Percentiles rank a stretch among this genome's conserved stretches.
phyloP scores from a whole-genome alignment of 164 flowering plant species.

The Berberis thunbergii region DNA sequence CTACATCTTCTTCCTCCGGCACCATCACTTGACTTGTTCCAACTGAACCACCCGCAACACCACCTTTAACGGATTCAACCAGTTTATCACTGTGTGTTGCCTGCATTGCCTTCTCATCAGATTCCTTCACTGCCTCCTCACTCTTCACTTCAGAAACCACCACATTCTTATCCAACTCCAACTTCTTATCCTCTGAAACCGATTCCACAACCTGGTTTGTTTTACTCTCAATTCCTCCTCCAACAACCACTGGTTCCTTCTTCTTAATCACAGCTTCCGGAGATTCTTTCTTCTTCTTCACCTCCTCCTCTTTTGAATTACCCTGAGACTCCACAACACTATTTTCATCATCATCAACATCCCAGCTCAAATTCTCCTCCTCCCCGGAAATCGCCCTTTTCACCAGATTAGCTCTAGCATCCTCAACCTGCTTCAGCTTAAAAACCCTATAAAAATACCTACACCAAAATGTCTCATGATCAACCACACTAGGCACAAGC shows the following conservation, averaged over 20 bases:
- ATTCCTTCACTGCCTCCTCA: conserved; percentile 14
- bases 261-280: not conserved
- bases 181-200: not conserved
- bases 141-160: conserved; percentile 8
- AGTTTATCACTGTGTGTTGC: conserved; percentile 23
- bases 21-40: conserved; percentile 41
- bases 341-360: conserved; percentile 52
- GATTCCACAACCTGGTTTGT: conserved; percentile 1
- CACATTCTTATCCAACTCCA: not conserved
- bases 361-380: conserved; percentile 86
- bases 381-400: conserved; percentile 57
- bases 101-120: conserved; percentile 15
- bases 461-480: conserved; percentile 53
- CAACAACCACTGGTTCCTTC: not conserved
- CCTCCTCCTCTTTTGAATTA: not conserved
- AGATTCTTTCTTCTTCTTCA: not conserved
- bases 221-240: not conserved
- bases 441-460: conserved; percentile 60
- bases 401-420: conserved; percentile 61
- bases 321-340: not conserved
- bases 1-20: conserved; percentile 68
- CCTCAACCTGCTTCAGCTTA: conserved; percentile 65
- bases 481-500: conserved; percentile 48
- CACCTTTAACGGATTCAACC: conserved; percentile 30
- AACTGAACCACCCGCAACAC: conserved; percentile 49